Base-by-base conservation (phyloP, 257 asterid genomes). In the Gardenia jasminoides region DNA sequence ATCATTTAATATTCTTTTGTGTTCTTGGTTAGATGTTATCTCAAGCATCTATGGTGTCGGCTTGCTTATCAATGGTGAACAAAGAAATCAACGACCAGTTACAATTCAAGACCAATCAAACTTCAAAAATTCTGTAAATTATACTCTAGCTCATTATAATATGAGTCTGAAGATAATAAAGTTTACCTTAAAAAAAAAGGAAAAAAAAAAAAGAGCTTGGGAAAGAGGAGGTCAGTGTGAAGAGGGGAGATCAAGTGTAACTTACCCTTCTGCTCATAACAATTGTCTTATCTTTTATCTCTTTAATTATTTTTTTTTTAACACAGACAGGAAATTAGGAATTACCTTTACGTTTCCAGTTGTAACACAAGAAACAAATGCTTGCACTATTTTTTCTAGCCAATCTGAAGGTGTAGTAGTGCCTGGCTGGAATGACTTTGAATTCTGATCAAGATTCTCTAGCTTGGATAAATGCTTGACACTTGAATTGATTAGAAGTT, bases 271-370 rank as follows among this genome's bases (percentile, higher is more conserved):
- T 33, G 0, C 47, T 9, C 36, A 6, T 52, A 33, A 8, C 9
- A 9, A 31, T 52, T 39, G 46, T 72, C 58, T 74, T 24, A 7
- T 64, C 30, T 58, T 58, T 48, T 33, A 13, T 68, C 7, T 41
- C 31, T 28, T 26, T 20, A n/a, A n/a, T 33, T 11, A 48, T 71
- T 52, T 75, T 64, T 19, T n/a, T n/a, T n/a, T n/a, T n/a, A n/a
- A n/a, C n/a, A 75, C 52, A 16, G 78, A 74, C 17, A 67, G 59
- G 72, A 39, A 9, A 3, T 48, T 64, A 4, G 3, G 43, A 64
- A 74, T 79, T 84, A 94, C 99, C 99, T 94, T 94, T 28, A 93
- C 98, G 28, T 94, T 94, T 82, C 99, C 99, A 30, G 98, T 94
- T 72, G 96, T 86, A 83, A 91, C 96, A 87, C 99, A 93, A 72